Evolutionary conservation across 768 basidiomycete genomes (phyloP), one percentile per base, ranked within the genome.

Genomic region (Mycena haematopus): DNA sequence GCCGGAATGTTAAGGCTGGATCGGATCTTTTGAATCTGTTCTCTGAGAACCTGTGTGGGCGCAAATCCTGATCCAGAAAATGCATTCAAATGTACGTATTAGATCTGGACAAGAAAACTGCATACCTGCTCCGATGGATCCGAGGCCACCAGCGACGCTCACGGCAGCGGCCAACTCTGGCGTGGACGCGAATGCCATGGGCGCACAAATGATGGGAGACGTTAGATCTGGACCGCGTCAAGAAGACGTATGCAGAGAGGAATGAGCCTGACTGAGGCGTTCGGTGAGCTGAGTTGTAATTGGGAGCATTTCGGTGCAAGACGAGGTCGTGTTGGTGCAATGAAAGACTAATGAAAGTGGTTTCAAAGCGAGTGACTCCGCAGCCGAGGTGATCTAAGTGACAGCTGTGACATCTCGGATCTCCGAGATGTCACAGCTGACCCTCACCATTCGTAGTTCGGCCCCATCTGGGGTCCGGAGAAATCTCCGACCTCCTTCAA

Each of bases 81-180:
- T 25, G 3, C 54, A 40, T 36, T 15, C 5, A 36, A 3, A 36
- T 36, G 36, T 2, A 36, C n/a, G n/a, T 10, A 9, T 2, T 13
- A 7, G 11, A 15, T 13, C 61, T 14, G 53, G 56, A 55, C 29
- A 9, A 67, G 35, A 55, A 60, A 17, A 51, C 56, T 1, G 70
- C 45, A 36, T 68, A 82, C 87, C 84, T 70, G 83, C 79, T 25
- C 78, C 76, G 0, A 88, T 57, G 66, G 87, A 84, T 0, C 85
- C 87, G 42, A 89, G 82, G 0, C 81, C 88, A 14, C 88, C 89
- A 0, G 75, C 85, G 0, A 73, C 74, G 45, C 78, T 78, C 38
- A 86, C 85, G 29, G 80, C 77, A 1, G 80, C 79, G 8, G 79
- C 80, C 21, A 74, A 64, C n/a, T 69, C 66, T 0, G 69, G 65